Conservation (phyloP, 2,329 filamentous ascomycete genomes). For the Ascochyta viciae-villosae region DNA sequence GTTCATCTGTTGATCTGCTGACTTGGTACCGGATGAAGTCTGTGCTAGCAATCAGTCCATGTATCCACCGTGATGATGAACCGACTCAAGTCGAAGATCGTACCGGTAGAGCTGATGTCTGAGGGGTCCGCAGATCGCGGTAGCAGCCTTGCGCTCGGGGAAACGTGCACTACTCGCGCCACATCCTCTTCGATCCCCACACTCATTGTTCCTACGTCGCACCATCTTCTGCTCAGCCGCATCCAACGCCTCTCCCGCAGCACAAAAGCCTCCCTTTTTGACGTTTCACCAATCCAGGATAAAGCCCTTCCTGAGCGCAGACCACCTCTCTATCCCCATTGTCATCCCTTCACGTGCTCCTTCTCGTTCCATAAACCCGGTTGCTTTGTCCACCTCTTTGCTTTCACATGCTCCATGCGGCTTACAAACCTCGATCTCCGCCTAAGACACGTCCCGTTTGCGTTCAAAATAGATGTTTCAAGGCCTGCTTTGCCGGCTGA, state of each 20-base stretch:
- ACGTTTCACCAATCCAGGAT: neutral
- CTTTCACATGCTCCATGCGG: neutral
- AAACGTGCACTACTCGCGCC: neutral
- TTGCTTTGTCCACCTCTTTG: neutral
- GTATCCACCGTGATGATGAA: neutral
- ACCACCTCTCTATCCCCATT: slow-evolving; percentile 4
- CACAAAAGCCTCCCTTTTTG: neutral
- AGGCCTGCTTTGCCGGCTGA: slow-evolving; percentile 1
- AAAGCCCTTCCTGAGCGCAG: neutral
- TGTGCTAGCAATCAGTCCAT: neutral
- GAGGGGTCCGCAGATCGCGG: neutral
- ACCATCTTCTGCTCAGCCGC: slow-evolving; percentile 1
- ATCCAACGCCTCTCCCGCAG: slow-evolving; percentile 5
- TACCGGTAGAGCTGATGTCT: neutral
- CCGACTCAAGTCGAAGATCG: neutral
- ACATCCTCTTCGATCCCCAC: neutral
- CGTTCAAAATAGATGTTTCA: slow-evolving; percentile 11
- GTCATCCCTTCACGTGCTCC: slow-evolving; percentile 4
- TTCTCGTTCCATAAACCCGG: neutral
- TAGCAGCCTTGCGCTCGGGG: neutral
- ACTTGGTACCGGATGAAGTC: too few relatives aligned
- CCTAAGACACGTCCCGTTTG: slow-evolving; percentile 9
- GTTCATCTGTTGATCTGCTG: neutral
- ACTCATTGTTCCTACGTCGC: slow-evolving; percentile 4
- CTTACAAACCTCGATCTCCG: neutral